Percentiles rank a stretch among this genome's conserved stretches.
These are phyloP conservation scores for Cladosporium cucumerinum DNA, from an alignment of 2,329 filamentous ascomycete genomes.

Conservation along the genomic window DNA sequence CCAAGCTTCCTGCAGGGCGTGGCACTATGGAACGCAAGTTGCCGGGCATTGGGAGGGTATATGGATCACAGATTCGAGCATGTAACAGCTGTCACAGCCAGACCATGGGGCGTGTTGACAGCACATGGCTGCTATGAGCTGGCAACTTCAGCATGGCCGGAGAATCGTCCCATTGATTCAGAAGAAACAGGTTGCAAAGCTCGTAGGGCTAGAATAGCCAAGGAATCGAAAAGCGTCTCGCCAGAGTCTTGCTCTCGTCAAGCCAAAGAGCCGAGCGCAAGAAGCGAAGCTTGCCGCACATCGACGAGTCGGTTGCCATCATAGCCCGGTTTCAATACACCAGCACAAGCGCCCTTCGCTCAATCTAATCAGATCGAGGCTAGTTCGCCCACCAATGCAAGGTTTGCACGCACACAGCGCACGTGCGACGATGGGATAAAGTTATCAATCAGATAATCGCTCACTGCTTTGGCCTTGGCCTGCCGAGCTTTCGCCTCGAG, in stretches of 20 bases:
- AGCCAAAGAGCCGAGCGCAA: constrained; percentile 10
- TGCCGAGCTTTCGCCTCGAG: neutral
- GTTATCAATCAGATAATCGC: constrained; percentile 16
- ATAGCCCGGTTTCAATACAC: neutral
- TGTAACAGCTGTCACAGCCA: neutral
- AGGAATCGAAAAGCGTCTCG: neutral
- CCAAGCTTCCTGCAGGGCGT: neutral
- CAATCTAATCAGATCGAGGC: constrained; percentile 14
- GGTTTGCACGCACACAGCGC: neutral
- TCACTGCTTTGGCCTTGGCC: neutral
- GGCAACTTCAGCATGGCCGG: neutral
- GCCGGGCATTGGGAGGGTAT: neutral
- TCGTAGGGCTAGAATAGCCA: constrained; percentile 4
- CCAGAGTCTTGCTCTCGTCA: constrained; percentile 6
- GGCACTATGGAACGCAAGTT: neutral
- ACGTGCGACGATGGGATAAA: constrained; percentile 10
- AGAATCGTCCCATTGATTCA: neutral
- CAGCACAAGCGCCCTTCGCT: neutral
- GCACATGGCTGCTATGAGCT: neutral
- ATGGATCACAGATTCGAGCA: too few species aligned
- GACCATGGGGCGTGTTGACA: neutral
- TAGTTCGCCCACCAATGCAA: neutral
- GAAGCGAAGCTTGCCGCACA: neutral
- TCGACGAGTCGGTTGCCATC: neutral
- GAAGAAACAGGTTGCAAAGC: neutral